Conservation (phyloP, 73 alveolate species). For the Paramecium caudatum region DNA sequence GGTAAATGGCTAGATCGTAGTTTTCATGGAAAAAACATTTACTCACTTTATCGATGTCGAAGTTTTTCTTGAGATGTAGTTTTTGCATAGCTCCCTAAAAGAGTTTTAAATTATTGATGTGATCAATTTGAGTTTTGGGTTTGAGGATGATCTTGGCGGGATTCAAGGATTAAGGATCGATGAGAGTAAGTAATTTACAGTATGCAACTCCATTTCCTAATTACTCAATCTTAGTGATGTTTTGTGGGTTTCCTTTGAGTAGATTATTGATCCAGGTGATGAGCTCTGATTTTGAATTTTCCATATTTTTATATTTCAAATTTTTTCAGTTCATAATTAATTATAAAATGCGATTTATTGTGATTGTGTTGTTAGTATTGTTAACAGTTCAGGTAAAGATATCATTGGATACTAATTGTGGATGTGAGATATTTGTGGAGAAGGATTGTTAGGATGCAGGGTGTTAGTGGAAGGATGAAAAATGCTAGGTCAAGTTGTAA, state of each 20-base stretch:
- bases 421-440: neutral
- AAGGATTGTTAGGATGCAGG: neutral
- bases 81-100: neutral
- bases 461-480: conserved; percentile 7
- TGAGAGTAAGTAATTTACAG: conserved; percentile 18
- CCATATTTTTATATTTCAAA: neutral
- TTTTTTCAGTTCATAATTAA: no score
- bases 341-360: neutral
- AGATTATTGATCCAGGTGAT: conserved; percentile 13
- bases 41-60: conserved; percentile 25
- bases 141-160: conserved; percentile 20
- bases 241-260: neutral
- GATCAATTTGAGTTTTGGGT: conserved; percentile 38
- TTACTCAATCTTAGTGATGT: conserved; percentile 19
- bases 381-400: no score
- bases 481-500: conserved; percentile 16
- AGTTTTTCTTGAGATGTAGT: conserved; percentile 11
- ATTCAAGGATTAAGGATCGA: conserved; percentile 43
- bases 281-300: conserved; percentile 38
- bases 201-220: conserved; percentile 43
- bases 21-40: conserved; percentile 60
- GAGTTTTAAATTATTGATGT: conserved; percentile 29
- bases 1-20: neutral
- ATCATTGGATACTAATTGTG: neutral
- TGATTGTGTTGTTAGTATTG: no score